A percentile compares a stretch with the other conserved stretches of the same genome.
Evolutionary conservation across 2,329 filamentous ascomycete genomes (phyloP).

Genomic region (Huntiella moniliformis): DNA sequence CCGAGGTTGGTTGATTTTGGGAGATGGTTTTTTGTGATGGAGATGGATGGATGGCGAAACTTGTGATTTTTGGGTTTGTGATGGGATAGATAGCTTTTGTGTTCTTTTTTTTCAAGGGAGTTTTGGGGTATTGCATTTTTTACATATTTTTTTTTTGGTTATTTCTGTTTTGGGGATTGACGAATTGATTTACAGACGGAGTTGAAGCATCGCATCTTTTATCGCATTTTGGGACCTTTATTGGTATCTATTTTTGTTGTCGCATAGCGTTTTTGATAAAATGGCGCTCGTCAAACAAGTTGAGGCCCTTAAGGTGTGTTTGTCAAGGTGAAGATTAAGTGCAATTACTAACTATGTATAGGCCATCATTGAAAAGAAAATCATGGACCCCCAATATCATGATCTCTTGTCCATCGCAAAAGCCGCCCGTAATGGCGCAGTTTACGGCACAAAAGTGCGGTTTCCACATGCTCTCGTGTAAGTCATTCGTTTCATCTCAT

Average conservation of each 20-base stretch:
- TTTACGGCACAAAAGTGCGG: slow-evolving; percentile 93
- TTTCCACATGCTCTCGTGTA: slow-evolving; percentile 91
- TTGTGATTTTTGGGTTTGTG: no score
- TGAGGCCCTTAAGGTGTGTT: slow-evolving; percentile 8
- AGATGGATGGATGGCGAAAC: no score
- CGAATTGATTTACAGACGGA: no score
- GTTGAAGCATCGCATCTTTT: no score
- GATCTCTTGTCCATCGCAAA: slow-evolving; percentile 74
- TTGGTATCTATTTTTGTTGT: not conserved
- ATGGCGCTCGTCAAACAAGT: slow-evolving; percentile 7
- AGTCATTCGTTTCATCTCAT: slow-evolving; percentile 13
- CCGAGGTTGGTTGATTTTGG: no score
- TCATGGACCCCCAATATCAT: slow-evolving; percentile 70
- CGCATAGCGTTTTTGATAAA: not conserved
- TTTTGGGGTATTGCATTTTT: not conserved
- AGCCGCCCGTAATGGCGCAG: slow-evolving; percentile 85
- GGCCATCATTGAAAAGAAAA: slow-evolving; percentile 53
- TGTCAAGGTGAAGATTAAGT: not conserved
- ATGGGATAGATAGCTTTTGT: no score
- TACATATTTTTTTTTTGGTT: not conserved
- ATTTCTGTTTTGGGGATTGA: not conserved
- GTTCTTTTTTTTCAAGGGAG: not conserved
- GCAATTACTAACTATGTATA: slow-evolving; percentile 19
- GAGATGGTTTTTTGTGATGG: no score
- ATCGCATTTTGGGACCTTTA: no score